Evolutionary conservation across 768 basidiomycete species (phyloP), one percentile per base, ranked within the genome.

Genomic region (Leucocoprinus sp.): DNA sequence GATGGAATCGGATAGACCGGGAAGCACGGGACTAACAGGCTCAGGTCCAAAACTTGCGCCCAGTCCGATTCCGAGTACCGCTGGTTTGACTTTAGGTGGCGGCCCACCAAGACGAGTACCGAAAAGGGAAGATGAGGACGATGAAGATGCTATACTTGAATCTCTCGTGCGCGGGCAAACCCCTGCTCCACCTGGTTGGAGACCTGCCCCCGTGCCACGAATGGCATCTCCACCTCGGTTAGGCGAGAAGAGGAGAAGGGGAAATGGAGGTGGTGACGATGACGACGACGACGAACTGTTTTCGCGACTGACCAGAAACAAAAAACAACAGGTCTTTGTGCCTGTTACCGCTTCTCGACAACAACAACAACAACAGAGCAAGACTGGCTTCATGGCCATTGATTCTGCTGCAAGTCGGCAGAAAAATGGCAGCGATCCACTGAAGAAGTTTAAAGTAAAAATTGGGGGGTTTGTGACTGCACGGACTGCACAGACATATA

Each of bases 391-490:
- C 26, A n/a, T 37, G 17, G 43, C 18, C 21, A n/a, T 19, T 22
- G 40, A 42, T n/a, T 40, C 45, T 24, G 33, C 56, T 47, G 56
- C 57, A n/a, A 59, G 57, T 42, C 55, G 66, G 51, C 55, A 62
- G 46, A 72, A 74, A 62, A 60, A 60, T 38, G 66, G 70, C 26
- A 77, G 79, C 52, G 76, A 76, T 46, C 70, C 71, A 50, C 76
- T 74, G 31, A 85, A 81, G 64, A 86, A 84, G 60, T 74, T 90
- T 57, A 87, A 85, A 64, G 67, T 90, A 49, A 83, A 77, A 62
- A 70, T 88, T 49, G 78, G 80, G 15, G 58, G 67, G 12, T 63
- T 67, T n/a, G 68, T 66, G 15, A 55, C 70, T 39, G 64, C 65
- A 7, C 62, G 67, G 42, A 64, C 61, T 24, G 2, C 29, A 26